Base-by-base conservation (phyloP, 1,139 yeast genomes). In the Geotrichum europaeum region DNA sequence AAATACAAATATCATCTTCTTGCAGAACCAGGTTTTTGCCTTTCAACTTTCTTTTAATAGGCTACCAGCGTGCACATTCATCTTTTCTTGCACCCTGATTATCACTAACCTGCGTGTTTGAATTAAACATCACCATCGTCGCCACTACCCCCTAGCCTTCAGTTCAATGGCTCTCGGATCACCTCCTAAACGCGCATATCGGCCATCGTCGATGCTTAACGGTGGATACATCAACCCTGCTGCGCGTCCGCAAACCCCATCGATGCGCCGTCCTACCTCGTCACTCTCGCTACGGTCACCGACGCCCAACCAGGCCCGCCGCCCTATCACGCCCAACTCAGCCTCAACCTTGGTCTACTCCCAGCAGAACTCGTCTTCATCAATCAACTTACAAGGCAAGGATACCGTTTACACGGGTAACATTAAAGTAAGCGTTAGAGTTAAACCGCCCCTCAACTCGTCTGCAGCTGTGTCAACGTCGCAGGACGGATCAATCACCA, bases 381-480 rank as follows among this genome's bases (percentile, higher is more conserved):
- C 55, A 7, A 20, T 49, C 24, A 24, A 36, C 15, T 40, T 51
- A 12, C 51, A 34, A 12, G 24, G 18, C 13, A 40, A 51, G 20
- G 56, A 53, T n/a, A 55, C 45, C 28, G 55, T 64, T 7, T 72
- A 73, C 61, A 62, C 69, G 13, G 77, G 77, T 34, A 71, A 69
- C 54, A 75, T 75, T 65, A 72, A 72, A 45, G 78, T 75, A 15
- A 68, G 73, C 43, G 70, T 75, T 1, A 64, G 78, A 54, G 72
- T 72, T 20, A 70, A 70, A 60, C 77, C 77, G 0, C 65, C 65
- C 18, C 58, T 59, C 24, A 51, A 56, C 5, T 5, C 57, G 24
- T 53, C 53, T 30, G 36, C 58, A 50, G 58, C 51, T 34, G 53
- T 45, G n/a, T 22, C 56, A 15, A 43, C 40, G 6, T 53, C 55